Evolutionary conservation across 495 filamentous ascomycete genomes (phyloP), one percentile per base, ranked within the genome.

Genomic region (Darksidea phi): DNA sequence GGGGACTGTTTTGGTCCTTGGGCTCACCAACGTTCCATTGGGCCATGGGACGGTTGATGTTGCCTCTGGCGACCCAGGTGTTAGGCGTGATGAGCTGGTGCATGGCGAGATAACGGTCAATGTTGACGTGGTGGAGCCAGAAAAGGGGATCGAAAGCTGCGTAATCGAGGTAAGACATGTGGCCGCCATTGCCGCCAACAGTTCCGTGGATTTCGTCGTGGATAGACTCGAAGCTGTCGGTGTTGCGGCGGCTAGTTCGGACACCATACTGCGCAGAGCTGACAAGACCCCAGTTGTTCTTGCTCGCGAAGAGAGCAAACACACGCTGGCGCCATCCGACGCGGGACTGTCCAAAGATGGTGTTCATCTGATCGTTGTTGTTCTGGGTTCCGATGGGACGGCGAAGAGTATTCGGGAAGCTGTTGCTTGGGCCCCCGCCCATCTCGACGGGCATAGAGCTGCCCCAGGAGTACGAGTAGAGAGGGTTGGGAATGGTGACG

Each of bases 41-140:
- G 3, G 49, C 59, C 53, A 54, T 66, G 53, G 26, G 42, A 15
- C 50, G 63, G 53, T 53, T 69, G 42, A 61, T 45, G 36, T 32
- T 41, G 18, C 59, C 57, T 43, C 47, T 59, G 28, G 46, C 48
- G 28, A 69, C 57, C 20, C 51, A 69, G 1, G 58, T 66, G 59
- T 66, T 59, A 20, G 63, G 66, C 10, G 64, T 37, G 21, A 65
- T 11, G 23, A 50, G 41, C 41, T 66, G 67, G 49, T 62, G 63
- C 57, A 69, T 66, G 49, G 67, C 63, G n/a, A 66, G 38, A 1
- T 59, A 54, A 24, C 67, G 67, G 54, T 69, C 67, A 43, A 69
- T 59, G 43, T 69, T 69, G 59, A 37, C 54, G 57, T 69, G 67
- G 52, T 69, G 67, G 36, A 69, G 57, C 67, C 67, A 69, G 67